Percentiles rank a stretch among this genome's conserved stretches.
These are phyloP conservation scores for Syncephalastrum racemosum DNA, from an alignment of 371 early-diverging fungal species.

Conservation along the genomic window DNA sequence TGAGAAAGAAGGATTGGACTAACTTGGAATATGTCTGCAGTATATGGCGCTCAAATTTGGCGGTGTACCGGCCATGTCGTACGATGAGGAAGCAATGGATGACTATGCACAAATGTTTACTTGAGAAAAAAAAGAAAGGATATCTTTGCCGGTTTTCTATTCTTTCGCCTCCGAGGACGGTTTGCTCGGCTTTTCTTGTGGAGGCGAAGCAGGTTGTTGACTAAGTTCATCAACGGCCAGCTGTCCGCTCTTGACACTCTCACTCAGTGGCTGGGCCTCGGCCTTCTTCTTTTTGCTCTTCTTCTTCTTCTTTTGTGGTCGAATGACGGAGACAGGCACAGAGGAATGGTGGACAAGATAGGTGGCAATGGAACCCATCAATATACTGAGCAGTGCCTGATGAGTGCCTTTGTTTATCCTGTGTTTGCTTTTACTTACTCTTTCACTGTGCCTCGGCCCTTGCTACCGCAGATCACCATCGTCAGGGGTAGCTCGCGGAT, in stretches of 20 bases:
- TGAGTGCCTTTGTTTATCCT: conserved; percentile 6
- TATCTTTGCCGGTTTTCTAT: background rate
- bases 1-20: background rate
- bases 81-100: conserved; percentile 41
- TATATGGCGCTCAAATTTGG: conserved; percentile 35
- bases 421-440: conserved; percentile 25
- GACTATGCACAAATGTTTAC: conserved; percentile 30
- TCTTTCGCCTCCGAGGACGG: background rate
- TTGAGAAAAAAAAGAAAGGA: conserved; percentile 10
- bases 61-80: conserved; percentile 27
- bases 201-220: conserved; percentile 7
- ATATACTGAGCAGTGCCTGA: conserved; percentile 5
- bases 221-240: conserved; percentile 36
- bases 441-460: conserved; percentile 46
- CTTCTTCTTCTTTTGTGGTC: conserved; percentile 47
- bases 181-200: background rate
- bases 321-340: conserved; percentile 57
- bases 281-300: conserved; percentile 16
- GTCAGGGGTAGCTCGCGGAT: conserved; percentile 45
- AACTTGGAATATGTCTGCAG: conserved; percentile 20
- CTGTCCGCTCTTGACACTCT: conserved; percentile 31
- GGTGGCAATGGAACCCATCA: conserved; percentile 53
- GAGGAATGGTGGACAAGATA: conserved; percentile 53
- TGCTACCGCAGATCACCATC: conserved; percentile 49
- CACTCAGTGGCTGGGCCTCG: conserved; percentile 24